A percentile compares a stretch with the other conserved stretches of the same genome.
Evolutionary conservation across 345 rosid species (phyloP).

Genomic region (Gossypium longicalyx): DNA sequence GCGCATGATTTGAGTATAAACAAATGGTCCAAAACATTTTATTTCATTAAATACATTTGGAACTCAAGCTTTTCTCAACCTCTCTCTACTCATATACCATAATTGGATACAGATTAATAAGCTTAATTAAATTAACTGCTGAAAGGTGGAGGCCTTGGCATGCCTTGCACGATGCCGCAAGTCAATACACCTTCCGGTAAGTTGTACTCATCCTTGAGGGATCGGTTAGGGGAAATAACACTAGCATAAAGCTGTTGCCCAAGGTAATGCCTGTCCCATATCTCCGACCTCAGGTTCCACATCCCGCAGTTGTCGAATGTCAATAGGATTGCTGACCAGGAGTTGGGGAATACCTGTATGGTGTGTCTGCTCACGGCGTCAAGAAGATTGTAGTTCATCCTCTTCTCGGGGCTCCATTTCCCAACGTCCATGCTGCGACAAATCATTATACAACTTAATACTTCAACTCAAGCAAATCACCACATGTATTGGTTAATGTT

Average conservation of each 20-base stretch:
- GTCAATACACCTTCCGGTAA: slow-evolving; percentile 50
- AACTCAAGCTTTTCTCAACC: background rate
- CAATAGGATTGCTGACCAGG: slow-evolving; percentile 79
- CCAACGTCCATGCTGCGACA: slow-evolving; percentile 60
- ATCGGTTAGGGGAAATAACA: slow-evolving; percentile 56
- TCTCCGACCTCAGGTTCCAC: slow-evolving; percentile 88
- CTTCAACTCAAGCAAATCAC: background rate
- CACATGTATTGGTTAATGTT: background rate
- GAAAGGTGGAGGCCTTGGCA: slow-evolving; percentile 70
- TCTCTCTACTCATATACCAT: background rate
- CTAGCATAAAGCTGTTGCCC: slow-evolving; percentile 76
- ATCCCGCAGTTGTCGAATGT: slow-evolving; percentile 90
- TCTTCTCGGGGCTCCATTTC: slow-evolving; percentile 72
- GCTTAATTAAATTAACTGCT: slow-evolving; percentile 2
- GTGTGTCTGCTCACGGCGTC: slow-evolving; percentile 90
- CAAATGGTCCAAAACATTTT: no score
- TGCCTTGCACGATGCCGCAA: slow-evolving; percentile 52
- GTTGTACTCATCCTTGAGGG: slow-evolving; percentile 83
- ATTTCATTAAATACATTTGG: no score
- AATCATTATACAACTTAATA: background rate
- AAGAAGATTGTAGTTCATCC: slow-evolving; percentile 66
- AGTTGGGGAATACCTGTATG: slow-evolving; percentile 74
- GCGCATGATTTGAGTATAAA: no score
- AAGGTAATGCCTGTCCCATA: slow-evolving; percentile 56
- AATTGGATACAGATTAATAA: background rate